A percentile compares a stretch with the other conserved stretches of the same genome.
These are phyloP conservation scores for Globisporangium parvum DNA, from an alignment of 352 stramenopile genomes.

Conservation along the genomic window DNA sequence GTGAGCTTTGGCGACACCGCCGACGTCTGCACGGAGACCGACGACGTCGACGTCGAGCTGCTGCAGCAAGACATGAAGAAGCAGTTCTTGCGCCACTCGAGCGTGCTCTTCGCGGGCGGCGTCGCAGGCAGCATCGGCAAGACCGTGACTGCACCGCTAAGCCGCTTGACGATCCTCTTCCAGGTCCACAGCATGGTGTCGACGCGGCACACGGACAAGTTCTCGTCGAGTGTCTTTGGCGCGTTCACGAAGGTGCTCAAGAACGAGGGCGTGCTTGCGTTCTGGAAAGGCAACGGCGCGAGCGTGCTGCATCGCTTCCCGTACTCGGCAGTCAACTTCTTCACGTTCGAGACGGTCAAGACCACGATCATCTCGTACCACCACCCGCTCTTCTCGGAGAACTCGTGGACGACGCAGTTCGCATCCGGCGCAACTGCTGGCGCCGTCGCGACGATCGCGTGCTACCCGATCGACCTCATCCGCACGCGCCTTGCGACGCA, in stretches of 20 bases:
- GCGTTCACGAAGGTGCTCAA: slow-evolving; percentile 91
- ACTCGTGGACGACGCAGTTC: slow-evolving; percentile 73
- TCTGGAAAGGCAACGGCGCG: slow-evolving; percentile 96
- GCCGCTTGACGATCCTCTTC: slow-evolving; percentile 94
- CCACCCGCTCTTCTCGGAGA: slow-evolving; percentile 64
- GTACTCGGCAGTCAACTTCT: slow-evolving; percentile 97
- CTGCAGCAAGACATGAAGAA: slow-evolving; percentile 63
- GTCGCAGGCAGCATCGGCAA: slow-evolving; percentile 94
- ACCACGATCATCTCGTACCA: slow-evolving; percentile 59
- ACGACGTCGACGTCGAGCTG: slow-evolving; percentile 71
- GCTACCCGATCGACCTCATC: slow-evolving; percentile 96
- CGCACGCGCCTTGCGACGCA: slow-evolving; percentile 92
- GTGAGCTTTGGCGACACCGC: slow-evolving; percentile 75
- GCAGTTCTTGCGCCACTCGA: slow-evolving; percentile 70
- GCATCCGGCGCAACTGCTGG: slow-evolving; percentile 60
- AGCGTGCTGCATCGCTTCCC: slow-evolving; percentile 95
- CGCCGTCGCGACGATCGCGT: slow-evolving; percentile 80
- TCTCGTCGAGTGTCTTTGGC: slow-evolving; percentile 59
- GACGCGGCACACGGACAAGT: slow-evolving; percentile 78
- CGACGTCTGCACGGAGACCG: slow-evolving; percentile 74
- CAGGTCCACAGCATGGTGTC: slow-evolving; percentile 96
- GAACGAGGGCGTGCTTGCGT: slow-evolving; percentile 86
- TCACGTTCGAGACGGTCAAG: slow-evolving; percentile 92
- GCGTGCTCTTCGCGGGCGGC: slow-evolving; percentile 84
- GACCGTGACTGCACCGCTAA: slow-evolving; percentile 93